These are phyloP conservation scores for Penicillium paneum DNA, from an alignment of 2,329 filamentous ascomycete species.

Conservation along the genomic window DNA sequence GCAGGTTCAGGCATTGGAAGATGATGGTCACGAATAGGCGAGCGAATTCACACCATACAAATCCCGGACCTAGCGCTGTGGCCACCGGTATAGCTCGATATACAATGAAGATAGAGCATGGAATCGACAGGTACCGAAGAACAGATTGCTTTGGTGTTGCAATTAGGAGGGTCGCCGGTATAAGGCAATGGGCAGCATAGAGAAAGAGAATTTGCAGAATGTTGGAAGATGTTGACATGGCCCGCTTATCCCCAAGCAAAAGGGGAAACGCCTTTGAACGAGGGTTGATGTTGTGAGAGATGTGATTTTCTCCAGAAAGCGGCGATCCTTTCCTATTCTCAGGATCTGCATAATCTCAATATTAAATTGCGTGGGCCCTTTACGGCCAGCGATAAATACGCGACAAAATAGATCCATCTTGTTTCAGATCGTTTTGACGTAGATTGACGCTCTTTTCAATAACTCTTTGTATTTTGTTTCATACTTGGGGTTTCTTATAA, in stretches of 20 bases:
- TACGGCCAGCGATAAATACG: not conserved
- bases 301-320: not conserved
- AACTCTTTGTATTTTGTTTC: too few relatives aligned
- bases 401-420: not conserved
- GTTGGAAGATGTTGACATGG: not conserved
- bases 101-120: conserved; percentile 9
- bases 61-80: conserved; percentile 8
- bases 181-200: conserved; percentile 11
- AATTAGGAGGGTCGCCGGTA: conserved; percentile 15
- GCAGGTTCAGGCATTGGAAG: conserved; percentile 11
- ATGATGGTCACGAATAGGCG: conserved; percentile 11
- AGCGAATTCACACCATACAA: conserved; percentile 12
- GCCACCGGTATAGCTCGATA: conserved; percentile 3
- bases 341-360: not conserved
- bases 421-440: not conserved
- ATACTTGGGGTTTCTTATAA: too few relatives aligned
- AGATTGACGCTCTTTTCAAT: not conserved
- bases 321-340: not conserved
- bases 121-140: conserved; percentile 16
- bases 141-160: conserved; percentile 12
- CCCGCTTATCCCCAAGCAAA: not conserved
- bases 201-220: not conserved
- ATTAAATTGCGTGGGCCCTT: not conserved
- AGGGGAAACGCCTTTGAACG: too few relatives aligned
- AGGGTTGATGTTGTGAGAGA: not conserved